Evolutionary conservation across 768 basidiomycete species (phyloP), one percentile per base, ranked within the genome.

Genomic region (Pulveroboletus sp.): DNA sequence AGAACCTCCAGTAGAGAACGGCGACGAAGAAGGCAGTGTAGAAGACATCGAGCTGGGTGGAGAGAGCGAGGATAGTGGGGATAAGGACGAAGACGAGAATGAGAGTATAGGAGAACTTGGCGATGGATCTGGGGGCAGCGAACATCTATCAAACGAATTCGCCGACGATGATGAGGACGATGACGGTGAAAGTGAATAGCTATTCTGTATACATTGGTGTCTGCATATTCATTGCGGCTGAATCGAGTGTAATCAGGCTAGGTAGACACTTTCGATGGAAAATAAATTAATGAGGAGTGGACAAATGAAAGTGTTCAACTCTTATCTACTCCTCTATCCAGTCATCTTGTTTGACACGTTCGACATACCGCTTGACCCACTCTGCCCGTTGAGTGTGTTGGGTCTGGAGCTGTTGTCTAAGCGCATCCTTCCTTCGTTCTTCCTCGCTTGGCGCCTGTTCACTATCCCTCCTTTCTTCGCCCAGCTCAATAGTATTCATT

Each of bases 31-130:
- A 31, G 87, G 83, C 10, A 89, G 89, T 59, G 71, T 91, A 39
- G 90, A 89, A 60, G 86, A 89, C 60, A 76, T 89, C 17, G 87
- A 87, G 58, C 69, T 88, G 12, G 86, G 85, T 51, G 82, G 79
- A 2, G 77, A 79, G 39, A 82, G 82, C 35, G 81, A 76, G 17
- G 78, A 75, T 17, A 73, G 69, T 14, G 77, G 71, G 74, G 74
- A n/a, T 71, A 66, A 71, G 1, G 70, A 67, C 1, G 74, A 71
- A 0, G 70, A 67, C 1, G 74, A 71, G 1, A 75, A 74, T 1
- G 76, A 75, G 11, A 73, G 68, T 45, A 64, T 58, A 32, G 72
- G 69, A n/a, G 76, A 69, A 8, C 69, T 66, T 8, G 69, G 66
- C 6, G 75, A 72, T 0, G 76, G 66, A 0, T 72, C 68, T 12